phyloP scores from a whole-genome alignment of 2,329 filamentous ascomycete species.

The Cladosporium sp. region DNA sequence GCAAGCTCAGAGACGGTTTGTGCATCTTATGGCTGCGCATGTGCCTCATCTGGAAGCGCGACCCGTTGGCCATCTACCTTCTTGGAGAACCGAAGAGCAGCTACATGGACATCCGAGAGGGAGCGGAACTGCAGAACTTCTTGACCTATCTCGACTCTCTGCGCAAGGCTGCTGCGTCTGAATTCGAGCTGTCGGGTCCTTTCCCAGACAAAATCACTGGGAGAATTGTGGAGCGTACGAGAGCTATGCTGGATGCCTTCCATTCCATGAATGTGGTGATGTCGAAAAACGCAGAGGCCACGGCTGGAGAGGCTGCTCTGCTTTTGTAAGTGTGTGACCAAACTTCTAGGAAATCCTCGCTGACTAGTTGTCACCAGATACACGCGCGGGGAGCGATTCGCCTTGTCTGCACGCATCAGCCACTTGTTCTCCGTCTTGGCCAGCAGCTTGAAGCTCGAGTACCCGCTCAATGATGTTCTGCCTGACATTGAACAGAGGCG shows the following conservation, averaged over 20 bases:
- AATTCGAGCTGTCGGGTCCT: constrained; percentile 83
- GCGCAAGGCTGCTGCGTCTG: constrained; percentile 67
- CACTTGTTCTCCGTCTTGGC: constrained; percentile 84
- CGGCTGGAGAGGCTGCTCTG: constrained; percentile 75
- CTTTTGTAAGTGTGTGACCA: constrained; percentile 42
- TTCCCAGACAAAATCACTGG: constrained; percentile 73
- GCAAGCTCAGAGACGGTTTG: constrained; percentile 83
- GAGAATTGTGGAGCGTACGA: constrained; percentile 73
- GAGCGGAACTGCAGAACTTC: constrained; percentile 81
- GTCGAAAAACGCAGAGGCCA: constrained; percentile 70
- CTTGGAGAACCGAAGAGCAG: constrained; percentile 35
- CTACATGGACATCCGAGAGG: constrained; percentile 87
- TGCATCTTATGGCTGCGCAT: constrained; percentile 91
- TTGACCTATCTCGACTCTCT: constrained; percentile 68
- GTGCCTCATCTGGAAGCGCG: constrained; percentile 93
- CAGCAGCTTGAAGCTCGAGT: constrained; percentile 90
- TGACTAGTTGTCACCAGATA: constrained; percentile 41
- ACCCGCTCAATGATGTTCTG: constrained; percentile 83
- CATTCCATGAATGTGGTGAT: constrained; percentile 95
- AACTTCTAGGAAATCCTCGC: too few relatives aligned
- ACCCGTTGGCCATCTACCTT: constrained; percentile 71
- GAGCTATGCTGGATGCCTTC: constrained; percentile 85
- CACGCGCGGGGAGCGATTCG: constrained; percentile 72
- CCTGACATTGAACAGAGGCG: constrained; percentile 77
- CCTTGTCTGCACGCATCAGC: constrained; percentile 83